Conservation (phyloP, 176 grass and related monocot genomes). For the Rhipidocladum racemiflorum region DNA sequence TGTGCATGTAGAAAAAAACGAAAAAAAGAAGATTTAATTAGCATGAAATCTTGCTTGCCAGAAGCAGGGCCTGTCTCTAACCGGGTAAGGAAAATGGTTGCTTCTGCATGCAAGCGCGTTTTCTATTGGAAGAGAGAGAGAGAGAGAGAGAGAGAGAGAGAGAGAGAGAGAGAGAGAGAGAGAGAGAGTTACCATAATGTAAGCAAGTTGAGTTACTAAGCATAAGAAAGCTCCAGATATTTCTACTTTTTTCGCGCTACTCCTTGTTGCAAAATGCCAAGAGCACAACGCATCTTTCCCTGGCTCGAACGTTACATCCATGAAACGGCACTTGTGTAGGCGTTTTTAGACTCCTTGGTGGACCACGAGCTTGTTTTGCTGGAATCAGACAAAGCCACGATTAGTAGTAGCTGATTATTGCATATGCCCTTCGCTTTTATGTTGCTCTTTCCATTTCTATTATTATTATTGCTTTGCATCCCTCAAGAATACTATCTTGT, state of each 20-base stretch:
- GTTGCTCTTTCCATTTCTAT: neutral
- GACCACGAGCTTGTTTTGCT: neutral
- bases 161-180: too few relatives aligned
- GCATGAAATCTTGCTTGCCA: neutral
- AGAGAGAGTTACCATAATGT: accelerated
- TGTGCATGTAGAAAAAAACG: too few relatives aligned
- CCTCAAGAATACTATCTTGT: neutral
- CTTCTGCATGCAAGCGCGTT: neutral
- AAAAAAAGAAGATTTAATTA: too few relatives aligned
- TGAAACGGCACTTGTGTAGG: neutral
- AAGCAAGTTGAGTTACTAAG: neutral
- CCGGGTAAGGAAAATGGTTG: neutral
- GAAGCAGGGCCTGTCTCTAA: neutral
- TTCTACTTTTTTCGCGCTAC: neutral
- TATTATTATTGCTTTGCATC: neutral
- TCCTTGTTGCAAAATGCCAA: neutral
- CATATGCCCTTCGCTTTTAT: neutral
- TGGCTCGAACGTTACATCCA: neutral
- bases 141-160: too few relatives aligned
- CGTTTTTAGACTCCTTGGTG: neutral
- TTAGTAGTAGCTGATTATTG: neutral
- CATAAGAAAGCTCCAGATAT: neutral
- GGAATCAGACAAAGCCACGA: neutral
- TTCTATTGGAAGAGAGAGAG: neutral
- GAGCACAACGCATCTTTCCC: too few relatives aligned